A percentile compares a stretch with the other conserved stretches of the same genome.
Evolutionary conservation across 2,329 filamentous ascomycete species (phyloP).

Genomic region (Cryphonectria carpinicola): DNA sequence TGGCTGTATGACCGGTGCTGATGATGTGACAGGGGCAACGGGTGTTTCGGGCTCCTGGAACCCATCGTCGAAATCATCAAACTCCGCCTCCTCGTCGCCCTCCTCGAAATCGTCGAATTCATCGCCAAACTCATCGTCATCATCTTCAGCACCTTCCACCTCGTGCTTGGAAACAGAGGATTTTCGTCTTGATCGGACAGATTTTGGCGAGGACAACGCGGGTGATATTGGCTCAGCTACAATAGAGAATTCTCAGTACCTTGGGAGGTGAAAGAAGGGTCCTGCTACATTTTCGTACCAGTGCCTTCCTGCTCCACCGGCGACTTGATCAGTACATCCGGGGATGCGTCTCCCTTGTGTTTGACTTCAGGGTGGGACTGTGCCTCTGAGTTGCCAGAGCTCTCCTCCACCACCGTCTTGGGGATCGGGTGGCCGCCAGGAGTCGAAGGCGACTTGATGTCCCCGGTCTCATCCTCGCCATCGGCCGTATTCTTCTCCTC

Average conservation of each 20-base stretch:
- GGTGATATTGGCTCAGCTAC: constrained; percentile 45
- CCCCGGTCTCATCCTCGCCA: constrained; percentile 32
- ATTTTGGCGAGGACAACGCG: constrained; percentile 36
- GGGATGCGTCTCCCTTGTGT: constrained; percentile 55
- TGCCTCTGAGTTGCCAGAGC: constrained; percentile 48
- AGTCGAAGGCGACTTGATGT: constrained; percentile 35
- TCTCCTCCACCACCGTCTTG: constrained; percentile 58
- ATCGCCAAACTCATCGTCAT: constrained; percentile 54
- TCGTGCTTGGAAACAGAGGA: constrained; percentile 34
- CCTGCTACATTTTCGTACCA: constrained; percentile 45
- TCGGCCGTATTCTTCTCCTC: constrained; percentile 38
- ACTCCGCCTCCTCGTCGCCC: constrained; percentile 58
- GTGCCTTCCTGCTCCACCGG: constrained; percentile 37
- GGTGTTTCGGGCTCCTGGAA: constrained; percentile 65
- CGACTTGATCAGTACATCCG: constrained; percentile 54
- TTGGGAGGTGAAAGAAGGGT: constrained; percentile 28
- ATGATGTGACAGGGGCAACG: constrained; percentile 43
- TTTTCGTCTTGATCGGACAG: constrained; percentile 39
- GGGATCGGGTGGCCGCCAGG: constrained; percentile 50
- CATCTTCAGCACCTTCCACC: constrained; percentile 31
- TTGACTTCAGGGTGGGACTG: constrained; percentile 50
- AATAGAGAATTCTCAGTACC: constrained; percentile 38
- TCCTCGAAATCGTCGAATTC: constrained; percentile 68
- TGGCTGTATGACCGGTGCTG: constrained; percentile 34
- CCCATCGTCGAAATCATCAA: constrained; percentile 74